These are phyloP conservation scores for Corynespora cassiicola DNA, from an alignment of 2,329 filamentous ascomycete genomes.

Conservation along the genomic window DNA sequence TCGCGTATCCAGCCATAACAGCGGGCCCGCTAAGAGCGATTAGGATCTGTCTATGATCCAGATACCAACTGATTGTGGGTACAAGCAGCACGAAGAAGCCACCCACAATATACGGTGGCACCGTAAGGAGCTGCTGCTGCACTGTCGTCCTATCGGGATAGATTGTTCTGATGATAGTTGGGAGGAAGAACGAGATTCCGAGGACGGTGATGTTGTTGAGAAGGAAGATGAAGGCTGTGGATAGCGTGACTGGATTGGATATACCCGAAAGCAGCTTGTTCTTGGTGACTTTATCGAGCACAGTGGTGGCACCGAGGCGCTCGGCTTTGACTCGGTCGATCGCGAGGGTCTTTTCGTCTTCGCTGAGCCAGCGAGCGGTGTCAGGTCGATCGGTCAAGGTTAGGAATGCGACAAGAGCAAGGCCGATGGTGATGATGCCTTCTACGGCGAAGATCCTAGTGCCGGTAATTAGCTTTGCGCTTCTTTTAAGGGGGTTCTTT, in stretches of 20 bases:
- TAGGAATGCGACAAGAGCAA: slow-evolving; percentile 64
- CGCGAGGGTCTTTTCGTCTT: slow-evolving; percentile 68
- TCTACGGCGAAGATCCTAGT: slow-evolving; percentile 67
- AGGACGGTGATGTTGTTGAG: slow-evolving; percentile 72
- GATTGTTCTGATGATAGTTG: slow-evolving; percentile 71
- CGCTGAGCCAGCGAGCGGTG: slow-evolving; percentile 66
- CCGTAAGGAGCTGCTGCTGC: slow-evolving; percentile 69
- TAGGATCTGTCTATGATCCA: slow-evolving; percentile 64
- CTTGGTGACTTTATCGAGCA: slow-evolving; percentile 67
- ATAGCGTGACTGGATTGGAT: slow-evolving; percentile 64
- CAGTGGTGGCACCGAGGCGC: slow-evolving; percentile 62
- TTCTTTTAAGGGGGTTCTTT: not conserved
- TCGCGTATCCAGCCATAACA: slow-evolving; percentile 70
- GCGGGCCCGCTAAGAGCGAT: slow-evolving; percentile 64
- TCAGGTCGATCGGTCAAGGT: slow-evolving; percentile 71
- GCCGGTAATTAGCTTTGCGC: not conserved
- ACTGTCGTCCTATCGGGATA: slow-evolving; percentile 63
- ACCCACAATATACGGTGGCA: slow-evolving; percentile 71
- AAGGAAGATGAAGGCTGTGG: slow-evolving; percentile 62
- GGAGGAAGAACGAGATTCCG: slow-evolving; percentile 70
- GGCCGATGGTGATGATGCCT: slow-evolving; percentile 64
- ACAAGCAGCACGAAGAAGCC: slow-evolving; percentile 67
- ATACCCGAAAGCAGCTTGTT: slow-evolving; percentile 66
- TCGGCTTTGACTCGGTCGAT: slow-evolving; percentile 70
- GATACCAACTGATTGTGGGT: slow-evolving; percentile 63